phyloP scores from a whole-genome alignment of 2,329 filamentous ascomycete species.

The Cercospora beticola region DNA sequence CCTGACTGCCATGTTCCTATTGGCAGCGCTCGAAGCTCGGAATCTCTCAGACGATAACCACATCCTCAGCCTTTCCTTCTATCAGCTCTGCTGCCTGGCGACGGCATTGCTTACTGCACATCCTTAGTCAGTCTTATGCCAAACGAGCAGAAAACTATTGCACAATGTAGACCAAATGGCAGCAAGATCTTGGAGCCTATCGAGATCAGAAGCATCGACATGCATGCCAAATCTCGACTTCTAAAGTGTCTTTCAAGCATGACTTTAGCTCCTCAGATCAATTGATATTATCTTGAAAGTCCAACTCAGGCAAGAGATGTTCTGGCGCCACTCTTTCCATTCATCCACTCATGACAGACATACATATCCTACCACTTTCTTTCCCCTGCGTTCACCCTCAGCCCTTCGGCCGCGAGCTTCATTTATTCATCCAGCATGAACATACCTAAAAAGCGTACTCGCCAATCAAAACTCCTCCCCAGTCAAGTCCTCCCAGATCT shows the following conservation, averaged over 20 bases:
- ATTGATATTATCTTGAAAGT: too few relatives aligned
- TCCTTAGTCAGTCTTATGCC: background rate
- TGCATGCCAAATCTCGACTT: too few relatives aligned
- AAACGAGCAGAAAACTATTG: background rate
- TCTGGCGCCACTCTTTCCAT: background rate
- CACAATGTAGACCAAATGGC: background rate
- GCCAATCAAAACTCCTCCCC: slow-evolving; percentile 25
- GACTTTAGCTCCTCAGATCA: too few relatives aligned
- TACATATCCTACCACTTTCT: background rate
- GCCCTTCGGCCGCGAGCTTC: background rate
- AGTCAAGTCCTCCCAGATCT: slow-evolving; percentile 35
- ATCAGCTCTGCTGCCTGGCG: background rate
- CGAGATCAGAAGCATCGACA: too few relatives aligned
- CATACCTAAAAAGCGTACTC: background rate
- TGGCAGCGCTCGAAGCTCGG: background rate
- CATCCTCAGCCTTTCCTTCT: background rate
- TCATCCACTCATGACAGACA: background rate
- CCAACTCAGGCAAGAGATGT: too few relatives aligned
- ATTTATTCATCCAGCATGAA: background rate
- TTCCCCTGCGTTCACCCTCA: too few relatives aligned
- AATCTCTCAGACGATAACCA: background rate
- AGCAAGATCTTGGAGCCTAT: background rate
- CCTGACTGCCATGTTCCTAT: background rate
- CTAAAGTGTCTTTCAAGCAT: too few relatives aligned
- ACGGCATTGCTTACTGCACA: background rate